Base-by-base conservation (phyloP, 1,284 basidiomycete species). In the Fomitopsis pinicola region DNA sequence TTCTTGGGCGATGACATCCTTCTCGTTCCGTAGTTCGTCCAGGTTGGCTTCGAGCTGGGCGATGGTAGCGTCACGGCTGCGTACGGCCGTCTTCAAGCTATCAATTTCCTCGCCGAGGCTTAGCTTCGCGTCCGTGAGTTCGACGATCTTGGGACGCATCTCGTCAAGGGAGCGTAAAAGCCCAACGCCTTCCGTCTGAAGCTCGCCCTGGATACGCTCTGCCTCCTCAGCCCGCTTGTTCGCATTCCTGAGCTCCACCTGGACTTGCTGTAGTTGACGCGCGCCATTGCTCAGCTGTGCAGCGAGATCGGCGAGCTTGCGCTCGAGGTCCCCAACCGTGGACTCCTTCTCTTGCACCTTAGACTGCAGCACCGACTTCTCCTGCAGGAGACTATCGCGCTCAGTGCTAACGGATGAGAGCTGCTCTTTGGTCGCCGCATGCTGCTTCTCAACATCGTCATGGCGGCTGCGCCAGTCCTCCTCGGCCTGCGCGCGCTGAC, bases 71-170 rank as follows among this genome's bases (percentile, higher is more conserved):
- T 90, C 88, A 28, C 85, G 81, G 62, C 77, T 80, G 42, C 76
- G 76, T 61, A 91, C 67, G 12, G 80, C 77, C 58, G 79, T 77
- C 63, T 87, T 80, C 59, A 91, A 73, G 59, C 74, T 72, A 59
- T 84, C 84, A 50, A 86, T 76, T 64, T 82, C 82, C 63, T 92
- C 89, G 57, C 80, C 79, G 19, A 92, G 78, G 62, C 88, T 82
- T 14, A 89, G 73, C 70, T 89, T 91, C 59, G 76, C 80, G 57
- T 85, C 82, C 1, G 88, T 91, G 57, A 93, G 78, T 71, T 92
- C 88, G 14, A 92, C 85, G 64, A 91, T 85, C 77, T 92, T 92
- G 33, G 89, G 85, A n/a, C 89, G 82, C 86, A 92, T 89, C 74
- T 93, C 90, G 63, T 92, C 86, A 59, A 93, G 75, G n/a, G 87